Evolutionary conservation across 2,329 filamentous ascomycete species (phyloP), one percentile per base, ranked within the genome.

Genomic region (Epichloe elymi): DNA sequence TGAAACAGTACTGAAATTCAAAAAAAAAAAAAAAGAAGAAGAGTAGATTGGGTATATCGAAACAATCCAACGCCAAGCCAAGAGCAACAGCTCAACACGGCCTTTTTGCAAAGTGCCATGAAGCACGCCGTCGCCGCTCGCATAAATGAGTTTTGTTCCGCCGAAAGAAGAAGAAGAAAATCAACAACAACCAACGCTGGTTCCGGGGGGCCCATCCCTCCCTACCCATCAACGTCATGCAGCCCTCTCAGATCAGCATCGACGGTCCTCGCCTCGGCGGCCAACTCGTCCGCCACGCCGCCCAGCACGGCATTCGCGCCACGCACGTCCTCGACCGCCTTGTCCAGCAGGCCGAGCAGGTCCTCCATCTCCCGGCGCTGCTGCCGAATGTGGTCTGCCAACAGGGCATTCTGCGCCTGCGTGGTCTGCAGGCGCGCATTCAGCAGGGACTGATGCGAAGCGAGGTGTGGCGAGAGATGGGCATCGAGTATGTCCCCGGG

Each of bases 291-390:
- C 7, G 68, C 71, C 4, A 78, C 66, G 19, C 63, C 69, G 12
- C 65, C 69, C 50, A 80, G 65, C 52, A 74, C 68, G 42, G 58
- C 68, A 54, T 74, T 76, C 2, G 79, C 79, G 4, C 68, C 70
- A 50, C 73, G 71, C 38, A 82, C 68, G 60, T 83, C 80, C 41
- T 67, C 70, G 33, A 80, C 69, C 6, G 73, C 69, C 30, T 64
- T 67, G 59, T 81, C 78, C 12, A 82, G 68, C 12, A 66, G 63
- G 2, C 57, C 64, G 20, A 81, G 63, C 40, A 83, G 65, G 19
- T 62, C 64, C 50, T 73, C 73, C 37, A 80, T 74, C 65, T 82
- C 79, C 2, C 64, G 65, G 54, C 77, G 71, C 68, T 84, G 80
- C 40, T 61, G 64, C 48, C 66, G 64, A 12, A 83, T 68, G 50